Evolutionary conservation across 2,329 filamentous ascomycete genomes (phyloP).

Genomic region (Paraconiothyrium brasiliense): DNA sequence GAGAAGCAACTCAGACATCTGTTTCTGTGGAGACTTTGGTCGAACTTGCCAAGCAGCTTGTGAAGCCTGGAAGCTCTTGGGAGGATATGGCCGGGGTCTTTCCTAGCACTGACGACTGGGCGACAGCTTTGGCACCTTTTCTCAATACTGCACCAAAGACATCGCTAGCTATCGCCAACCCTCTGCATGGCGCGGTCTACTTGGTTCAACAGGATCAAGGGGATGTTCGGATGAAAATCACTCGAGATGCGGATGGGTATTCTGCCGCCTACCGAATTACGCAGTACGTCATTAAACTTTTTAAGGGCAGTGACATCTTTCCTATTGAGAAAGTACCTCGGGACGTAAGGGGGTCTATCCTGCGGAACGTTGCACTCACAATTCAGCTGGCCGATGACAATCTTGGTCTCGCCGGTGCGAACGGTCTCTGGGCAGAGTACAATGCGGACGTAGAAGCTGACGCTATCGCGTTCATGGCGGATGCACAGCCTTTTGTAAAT

Average conservation of each 20-base stretch:
- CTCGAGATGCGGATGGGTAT: constrained; percentile 73
- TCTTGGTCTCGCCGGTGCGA: constrained; percentile 64
- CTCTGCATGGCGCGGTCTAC: constrained; percentile 74
- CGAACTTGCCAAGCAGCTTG: constrained; percentile 61
- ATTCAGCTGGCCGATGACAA: constrained; percentile 69
- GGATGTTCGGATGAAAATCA: constrained; percentile 37
- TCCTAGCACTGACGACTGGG: constrained; percentile 73
- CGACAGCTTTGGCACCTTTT: constrained; percentile 66
- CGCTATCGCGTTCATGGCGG: constrained; percentile 62
- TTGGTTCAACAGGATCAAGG: constrained; percentile 58
- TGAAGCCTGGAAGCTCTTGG: constrained; percentile 45
- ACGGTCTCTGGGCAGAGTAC: constrained; percentile 61
- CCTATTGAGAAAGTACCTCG: constrained; percentile 44
- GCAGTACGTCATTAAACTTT: constrained; percentile 71
- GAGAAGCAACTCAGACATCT: constrained; percentile 53
- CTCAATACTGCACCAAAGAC: constrained; percentile 64
- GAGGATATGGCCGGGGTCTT: constrained; percentile 61
- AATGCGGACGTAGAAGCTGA: constrained; percentile 61
- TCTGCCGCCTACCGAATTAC: constrained; percentile 80
- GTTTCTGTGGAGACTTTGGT: constrained; percentile 66
- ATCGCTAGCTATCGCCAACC: constrained; percentile 77
- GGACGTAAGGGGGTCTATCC: constrained; percentile 41
- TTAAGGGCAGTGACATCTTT: constrained; percentile 56
- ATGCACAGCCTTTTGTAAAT: constrained; percentile 60
- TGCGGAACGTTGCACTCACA: constrained; percentile 63